These are phyloP conservation scores for Cytospora paraplurivora DNA, from an alignment of 2,329 filamentous ascomycete species.

Conservation along the genomic window DNA sequence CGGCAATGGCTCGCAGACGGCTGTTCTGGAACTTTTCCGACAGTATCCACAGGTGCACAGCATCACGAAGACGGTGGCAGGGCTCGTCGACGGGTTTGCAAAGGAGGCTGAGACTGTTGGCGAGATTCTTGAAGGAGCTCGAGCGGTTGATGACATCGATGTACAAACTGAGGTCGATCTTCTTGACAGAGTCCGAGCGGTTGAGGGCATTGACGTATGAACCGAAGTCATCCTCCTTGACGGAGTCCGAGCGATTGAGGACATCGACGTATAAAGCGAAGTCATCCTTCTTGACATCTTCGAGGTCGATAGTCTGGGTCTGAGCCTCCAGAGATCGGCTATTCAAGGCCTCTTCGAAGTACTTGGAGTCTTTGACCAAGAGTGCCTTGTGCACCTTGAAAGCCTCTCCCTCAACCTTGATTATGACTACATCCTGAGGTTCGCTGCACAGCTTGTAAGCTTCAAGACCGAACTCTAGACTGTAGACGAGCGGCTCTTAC, in stretches of 20 bases:
- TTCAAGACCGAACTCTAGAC: not conserved
- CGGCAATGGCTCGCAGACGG: constrained; percentile 24
- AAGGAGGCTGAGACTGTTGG: too few species aligned
- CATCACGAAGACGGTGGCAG: too few species aligned
- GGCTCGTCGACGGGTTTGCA: too few species aligned
- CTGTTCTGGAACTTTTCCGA: constrained; percentile 31
- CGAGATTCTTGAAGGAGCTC: too few species aligned
- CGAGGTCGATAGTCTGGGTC: constrained; percentile 29
- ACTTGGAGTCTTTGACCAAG: not conserved
- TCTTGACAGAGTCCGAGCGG: too few species aligned
- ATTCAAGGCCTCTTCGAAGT: constrained; percentile 29
- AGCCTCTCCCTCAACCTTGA: not conserved
- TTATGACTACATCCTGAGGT: not conserved
- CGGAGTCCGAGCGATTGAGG: constrained; percentile 23
- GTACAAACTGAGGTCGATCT: too few species aligned
- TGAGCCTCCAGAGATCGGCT: constrained; percentile 30
- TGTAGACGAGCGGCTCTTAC: not conserved
- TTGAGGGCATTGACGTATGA: too few species aligned
- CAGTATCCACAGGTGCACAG: constrained; percentile 31
- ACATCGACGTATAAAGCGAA: constrained; percentile 33
- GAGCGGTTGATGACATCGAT: too few species aligned
- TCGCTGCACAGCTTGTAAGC: not conserved
- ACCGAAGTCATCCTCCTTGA: too few species aligned
- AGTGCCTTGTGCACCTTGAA: not conserved
- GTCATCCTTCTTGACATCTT: constrained; percentile 26